phyloP scores from a whole-genome alignment of 768 basidiomycete genomes.

The Pisolithus orientalis region DNA sequence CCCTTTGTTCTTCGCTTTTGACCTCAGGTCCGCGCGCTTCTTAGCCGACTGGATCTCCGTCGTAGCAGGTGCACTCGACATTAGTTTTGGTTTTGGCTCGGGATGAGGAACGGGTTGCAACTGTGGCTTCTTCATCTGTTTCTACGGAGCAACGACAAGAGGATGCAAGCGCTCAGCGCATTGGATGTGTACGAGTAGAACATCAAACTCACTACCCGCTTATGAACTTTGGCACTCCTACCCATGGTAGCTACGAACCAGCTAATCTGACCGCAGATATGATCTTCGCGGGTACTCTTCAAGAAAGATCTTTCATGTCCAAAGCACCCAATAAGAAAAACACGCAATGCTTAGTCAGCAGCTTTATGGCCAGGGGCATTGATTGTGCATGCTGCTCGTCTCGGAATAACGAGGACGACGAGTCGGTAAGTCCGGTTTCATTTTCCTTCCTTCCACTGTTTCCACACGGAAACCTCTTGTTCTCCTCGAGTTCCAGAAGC shows the following conservation, averaged over 20 bases:
- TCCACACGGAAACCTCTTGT: not conserved
- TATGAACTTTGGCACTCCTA: slow-evolving; percentile 30
- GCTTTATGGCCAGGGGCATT: too few relatives aligned
- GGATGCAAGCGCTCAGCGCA: not conserved
- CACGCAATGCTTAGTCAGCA: too few relatives aligned
- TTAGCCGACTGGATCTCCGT: slow-evolving; percentile 17
- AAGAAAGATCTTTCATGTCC: too few relatives aligned
- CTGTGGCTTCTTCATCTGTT: slow-evolving; percentile 6
- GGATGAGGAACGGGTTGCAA: not conserved
- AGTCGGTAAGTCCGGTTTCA: too few relatives aligned
- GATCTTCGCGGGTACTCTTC: too few relatives aligned
- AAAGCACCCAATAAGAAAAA: too few relatives aligned
- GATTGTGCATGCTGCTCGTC: too few relatives aligned
- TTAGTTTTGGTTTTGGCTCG: not conserved
- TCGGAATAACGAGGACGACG: too few relatives aligned
- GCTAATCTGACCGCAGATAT: too few relatives aligned
- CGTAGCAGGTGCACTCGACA: not conserved
- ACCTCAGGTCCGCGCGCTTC: slow-evolving; percentile 23
- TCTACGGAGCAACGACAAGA: slow-evolving; percentile 18
- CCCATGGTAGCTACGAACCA: slow-evolving; percentile 21
- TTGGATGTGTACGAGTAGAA: not conserved
- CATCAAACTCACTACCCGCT: slow-evolving; percentile 26
- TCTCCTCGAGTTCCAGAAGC: not conserved
- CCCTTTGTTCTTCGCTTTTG: slow-evolving; percentile 14
- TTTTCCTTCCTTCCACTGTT: not conserved